Percentiles rank a stretch among this genome's conserved stretches.
These are phyloP conservation scores for Hirsutella rhossiliensis DNA, from an alignment of 2,329 filamentous ascomycete species.

Conservation along the genomic window DNA sequence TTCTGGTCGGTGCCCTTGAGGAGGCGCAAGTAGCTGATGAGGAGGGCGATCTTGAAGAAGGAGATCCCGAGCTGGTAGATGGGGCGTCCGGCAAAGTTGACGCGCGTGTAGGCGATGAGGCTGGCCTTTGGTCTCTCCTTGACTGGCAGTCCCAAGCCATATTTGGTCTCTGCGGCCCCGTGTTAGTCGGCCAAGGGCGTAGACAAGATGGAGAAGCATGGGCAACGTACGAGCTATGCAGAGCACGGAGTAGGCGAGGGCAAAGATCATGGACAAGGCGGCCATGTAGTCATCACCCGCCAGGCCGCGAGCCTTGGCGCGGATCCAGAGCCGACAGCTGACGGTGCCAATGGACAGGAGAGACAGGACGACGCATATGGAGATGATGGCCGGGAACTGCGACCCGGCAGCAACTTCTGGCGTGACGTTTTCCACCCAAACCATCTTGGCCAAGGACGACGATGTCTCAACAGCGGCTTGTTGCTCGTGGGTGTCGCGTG, in stretches of 20 bases:
- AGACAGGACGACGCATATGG: slow-evolving; percentile 33
- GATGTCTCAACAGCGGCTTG: too few relatives aligned
- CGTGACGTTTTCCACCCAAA: slow-evolving; percentile 37
- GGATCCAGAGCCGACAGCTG: slow-evolving; percentile 26
- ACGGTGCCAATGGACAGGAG: slow-evolving; percentile 29
- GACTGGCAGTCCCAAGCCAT: slow-evolving; percentile 37
- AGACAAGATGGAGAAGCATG: not conserved
- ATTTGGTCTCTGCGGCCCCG: slow-evolving; percentile 31
- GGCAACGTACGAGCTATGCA: slow-evolving; percentile 35
- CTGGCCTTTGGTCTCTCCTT: slow-evolving; percentile 28
- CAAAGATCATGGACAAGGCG: slow-evolving; percentile 28
- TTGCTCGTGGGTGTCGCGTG: too few relatives aligned
- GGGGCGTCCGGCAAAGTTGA: slow-evolving; percentile 41
- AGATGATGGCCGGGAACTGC: slow-evolving; percentile 34
- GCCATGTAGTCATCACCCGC: slow-evolving; percentile 34
- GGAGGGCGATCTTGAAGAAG: slow-evolving; percentile 42
- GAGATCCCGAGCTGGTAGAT: slow-evolving; percentile 43
- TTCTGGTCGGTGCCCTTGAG: slow-evolving; percentile 34
- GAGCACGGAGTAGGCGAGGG: slow-evolving; percentile 34
- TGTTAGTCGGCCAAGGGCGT: too few relatives aligned
- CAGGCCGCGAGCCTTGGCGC: slow-evolving; percentile 28
- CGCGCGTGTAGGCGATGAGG: slow-evolving; percentile 29
- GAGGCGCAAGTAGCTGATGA: slow-evolving; percentile 39
- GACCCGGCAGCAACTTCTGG: slow-evolving; percentile 32
- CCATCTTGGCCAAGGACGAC: slow-evolving; percentile 25